Evolutionary conservation across 116 monocot genomes (phyloP).

Genomic region (Trichopus zeylanicus): DNA sequence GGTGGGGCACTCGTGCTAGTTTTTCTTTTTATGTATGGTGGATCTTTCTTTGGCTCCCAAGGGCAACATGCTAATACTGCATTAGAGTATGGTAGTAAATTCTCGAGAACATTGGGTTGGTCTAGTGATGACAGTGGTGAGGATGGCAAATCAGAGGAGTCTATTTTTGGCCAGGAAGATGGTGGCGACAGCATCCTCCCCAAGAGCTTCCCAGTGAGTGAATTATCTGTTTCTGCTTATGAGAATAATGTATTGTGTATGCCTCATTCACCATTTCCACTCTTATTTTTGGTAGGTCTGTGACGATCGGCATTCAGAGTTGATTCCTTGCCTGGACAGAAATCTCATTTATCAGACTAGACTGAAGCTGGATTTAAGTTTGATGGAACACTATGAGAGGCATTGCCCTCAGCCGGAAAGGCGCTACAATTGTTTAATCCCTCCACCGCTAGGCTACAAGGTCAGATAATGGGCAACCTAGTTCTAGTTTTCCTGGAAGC

Average conservation of each 20-base stretch:
- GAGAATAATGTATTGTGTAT: not conserved
- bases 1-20: conserved; percentile 32
- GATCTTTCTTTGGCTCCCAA: conserved; percentile 43
- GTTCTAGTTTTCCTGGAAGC: not conserved
- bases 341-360: conserved; percentile 88
- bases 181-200: conserved; percentile 34
- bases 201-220: conserved; percentile 85
- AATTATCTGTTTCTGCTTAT: not conserved
- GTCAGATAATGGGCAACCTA: conserved; percentile 13
- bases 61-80: conserved; percentile 42
- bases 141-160: conserved; percentile 39
- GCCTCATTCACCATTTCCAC: not conserved
- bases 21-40: conserved; percentile 60
- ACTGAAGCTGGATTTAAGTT: conserved; percentile 79
- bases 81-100: conserved; percentile 70
- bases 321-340: conserved; percentile 97
- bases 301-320: conserved; percentile 86
- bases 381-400: conserved; percentile 99
- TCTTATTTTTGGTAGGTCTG: conserved; percentile 51
- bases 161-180: conserved; percentile 41
- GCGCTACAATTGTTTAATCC: conserved; percentile 92
- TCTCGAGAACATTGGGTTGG: conserved; percentile 74
- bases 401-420: conserved; percentile 90
- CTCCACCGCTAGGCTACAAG: conserved; percentile 89
- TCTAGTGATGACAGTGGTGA: conserved; percentile 51